Conservation (phyloP, 306 rosid species). For the Arachis stenosperma region DNA sequence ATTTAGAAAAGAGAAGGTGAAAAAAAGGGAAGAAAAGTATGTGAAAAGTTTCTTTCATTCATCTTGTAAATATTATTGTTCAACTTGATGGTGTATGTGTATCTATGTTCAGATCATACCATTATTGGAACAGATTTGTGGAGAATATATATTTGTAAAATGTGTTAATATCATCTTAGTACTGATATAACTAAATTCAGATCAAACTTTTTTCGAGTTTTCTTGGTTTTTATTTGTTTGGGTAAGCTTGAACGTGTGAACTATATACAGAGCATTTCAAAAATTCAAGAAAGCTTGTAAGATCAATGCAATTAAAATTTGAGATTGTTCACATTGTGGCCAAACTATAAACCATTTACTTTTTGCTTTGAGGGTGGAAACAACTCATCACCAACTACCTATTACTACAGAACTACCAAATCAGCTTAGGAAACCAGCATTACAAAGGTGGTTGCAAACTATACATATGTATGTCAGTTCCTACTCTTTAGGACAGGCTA, state of each 20-base stretch:
- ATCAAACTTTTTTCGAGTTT: neutral
- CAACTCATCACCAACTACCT: slow-evolving; percentile 8
- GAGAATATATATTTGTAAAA: neutral
- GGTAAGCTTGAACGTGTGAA: slow-evolving; percentile 5
- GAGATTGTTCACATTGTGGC: neutral
- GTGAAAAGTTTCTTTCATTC: slow-evolving; percentile 3
- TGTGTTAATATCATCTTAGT: neutral
- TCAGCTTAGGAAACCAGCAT: neutral
- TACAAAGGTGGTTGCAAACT: neutral
- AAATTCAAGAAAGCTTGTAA: slow-evolving; percentile 21
- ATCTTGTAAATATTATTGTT: neutral
- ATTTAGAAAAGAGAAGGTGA: slow-evolving; percentile 3
- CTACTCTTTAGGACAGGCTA: slow-evolving; percentile 73
- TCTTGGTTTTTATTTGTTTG: neutral
- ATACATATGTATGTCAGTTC: slow-evolving; percentile 13
- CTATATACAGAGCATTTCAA: slow-evolving; percentile 35
- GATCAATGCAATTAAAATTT: slow-evolving; percentile 33
- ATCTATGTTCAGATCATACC: slow-evolving; percentile 22
- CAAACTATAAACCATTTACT: neutral
- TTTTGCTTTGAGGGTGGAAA: slow-evolving; percentile 2
- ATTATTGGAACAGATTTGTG: neutral
- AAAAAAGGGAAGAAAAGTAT: neutral
- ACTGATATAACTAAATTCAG: too few species aligned
- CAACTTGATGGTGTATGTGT: neutral
- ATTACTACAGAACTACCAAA: slow-evolving; percentile 4